Evolutionary conservation across 2,329 filamentous ascomycete species (phyloP).

Genomic region (Colletotrichum noveboracense): DNA sequence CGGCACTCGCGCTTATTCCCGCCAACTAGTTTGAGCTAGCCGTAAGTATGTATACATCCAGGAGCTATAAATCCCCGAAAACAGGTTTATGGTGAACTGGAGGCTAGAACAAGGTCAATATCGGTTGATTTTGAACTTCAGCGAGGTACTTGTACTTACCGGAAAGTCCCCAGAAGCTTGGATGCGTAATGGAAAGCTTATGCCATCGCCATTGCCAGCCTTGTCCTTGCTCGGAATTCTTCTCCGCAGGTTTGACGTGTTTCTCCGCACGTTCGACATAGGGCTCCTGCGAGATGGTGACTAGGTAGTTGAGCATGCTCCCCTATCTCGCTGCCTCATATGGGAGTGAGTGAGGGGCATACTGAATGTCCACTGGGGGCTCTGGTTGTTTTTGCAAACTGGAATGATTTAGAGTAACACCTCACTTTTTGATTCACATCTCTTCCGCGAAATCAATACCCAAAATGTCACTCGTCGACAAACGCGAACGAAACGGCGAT

Average conservation of each 20-base stretch:
- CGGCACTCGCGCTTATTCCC: background rate
- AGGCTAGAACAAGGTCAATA: background rate
- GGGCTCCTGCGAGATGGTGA: background rate
- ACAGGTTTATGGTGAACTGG: fast-evolving
- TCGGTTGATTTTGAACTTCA: background rate
- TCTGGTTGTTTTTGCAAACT: background rate
- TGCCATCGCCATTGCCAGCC: background rate
- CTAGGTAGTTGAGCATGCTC: background rate
- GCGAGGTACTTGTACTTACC: background rate
- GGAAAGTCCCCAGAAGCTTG: background rate
- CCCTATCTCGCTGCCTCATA: background rate
- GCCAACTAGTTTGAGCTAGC: background rate
- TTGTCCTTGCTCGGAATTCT: background rate
- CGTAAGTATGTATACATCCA: background rate
- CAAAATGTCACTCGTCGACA: background rate
- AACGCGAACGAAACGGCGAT: background rate
- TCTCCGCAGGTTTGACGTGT: background rate
- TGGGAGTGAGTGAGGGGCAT: background rate
- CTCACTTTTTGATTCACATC: background rate
- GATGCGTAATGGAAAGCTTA: background rate
- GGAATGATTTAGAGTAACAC: background rate
- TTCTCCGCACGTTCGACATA: background rate
- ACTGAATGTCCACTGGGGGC: background rate
- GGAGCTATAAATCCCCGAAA: background rate
- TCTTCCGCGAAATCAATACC: background rate